phyloP scores from a whole-genome alignment of 768 basidiomycete species.

The Amanita molliuscula region DNA sequence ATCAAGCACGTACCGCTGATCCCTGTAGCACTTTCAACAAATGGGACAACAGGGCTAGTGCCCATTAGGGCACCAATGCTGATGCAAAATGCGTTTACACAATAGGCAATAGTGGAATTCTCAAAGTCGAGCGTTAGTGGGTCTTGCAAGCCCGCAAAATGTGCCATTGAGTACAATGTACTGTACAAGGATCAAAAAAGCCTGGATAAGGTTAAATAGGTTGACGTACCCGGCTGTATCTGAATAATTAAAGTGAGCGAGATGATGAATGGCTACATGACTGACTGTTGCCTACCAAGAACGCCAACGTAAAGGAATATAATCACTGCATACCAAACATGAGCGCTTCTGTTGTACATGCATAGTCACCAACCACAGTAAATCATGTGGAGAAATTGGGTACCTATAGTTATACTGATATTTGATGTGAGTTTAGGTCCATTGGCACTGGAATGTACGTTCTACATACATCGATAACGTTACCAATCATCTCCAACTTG shows the following conservation, averaged over 20 bases:
- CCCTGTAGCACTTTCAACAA: conserved; percentile 79
- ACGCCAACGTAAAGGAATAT: conserved; percentile 90
- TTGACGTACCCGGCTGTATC: conserved; percentile 37
- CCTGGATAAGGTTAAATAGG: not conserved
- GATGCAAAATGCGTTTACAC: conserved; percentile 74
- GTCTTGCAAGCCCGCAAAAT: conserved; percentile 81
- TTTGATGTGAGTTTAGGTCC: conserved; percentile 1
- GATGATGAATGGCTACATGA: not conserved
- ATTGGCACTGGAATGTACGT: not conserved
- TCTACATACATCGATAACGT: conserved; percentile 50
- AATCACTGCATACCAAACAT: conserved; percentile 79
- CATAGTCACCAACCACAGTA: conserved; percentile 8
- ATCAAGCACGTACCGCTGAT: conserved; percentile 42
- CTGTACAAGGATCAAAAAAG: conserved; percentile 27
- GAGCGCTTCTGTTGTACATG: conserved; percentile 39
- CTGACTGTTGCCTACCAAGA: conserved; percentile 36
- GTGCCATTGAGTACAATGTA: conserved; percentile 86
- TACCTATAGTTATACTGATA: conserved; percentile 38
- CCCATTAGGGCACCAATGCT: conserved; percentile 75
- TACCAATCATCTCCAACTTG: conserved; percentile 46
- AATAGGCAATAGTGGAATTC: conserved; percentile 72
- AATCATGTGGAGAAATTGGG: conserved; percentile 2
- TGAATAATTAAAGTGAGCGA: conserved; percentile 11
- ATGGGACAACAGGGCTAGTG: conserved; percentile 74
- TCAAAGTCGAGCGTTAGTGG: conserved; percentile 83